Evolutionary conservation across 2,329 filamentous ascomycete species (phyloP).

Genomic region (Rachicladosporium sp.): DNA sequence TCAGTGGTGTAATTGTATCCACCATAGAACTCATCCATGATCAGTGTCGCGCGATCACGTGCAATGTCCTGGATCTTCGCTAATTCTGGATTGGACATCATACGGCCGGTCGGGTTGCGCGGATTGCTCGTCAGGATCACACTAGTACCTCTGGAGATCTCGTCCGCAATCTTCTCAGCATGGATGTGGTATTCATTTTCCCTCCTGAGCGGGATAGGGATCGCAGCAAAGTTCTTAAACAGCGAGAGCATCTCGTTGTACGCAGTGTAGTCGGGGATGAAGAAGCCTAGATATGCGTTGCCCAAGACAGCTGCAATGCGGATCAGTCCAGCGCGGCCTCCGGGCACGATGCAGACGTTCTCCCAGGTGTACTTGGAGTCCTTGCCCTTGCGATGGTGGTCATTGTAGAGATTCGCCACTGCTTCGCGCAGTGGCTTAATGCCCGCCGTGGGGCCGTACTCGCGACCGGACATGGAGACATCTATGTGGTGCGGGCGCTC

Average conservation of each 20-base stretch:
- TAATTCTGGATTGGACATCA: slow-evolving; percentile 73
- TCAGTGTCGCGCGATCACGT: slow-evolving; percentile 76
- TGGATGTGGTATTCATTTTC: slow-evolving; percentile 89
- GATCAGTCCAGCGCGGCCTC: slow-evolving; percentile 83
- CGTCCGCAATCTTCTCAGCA: slow-evolving; percentile 77
- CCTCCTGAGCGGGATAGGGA: slow-evolving; percentile 72
- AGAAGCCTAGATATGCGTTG: slow-evolving; percentile 75
- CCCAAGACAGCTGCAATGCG: slow-evolving; percentile 88
- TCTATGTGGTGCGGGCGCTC: slow-evolving; percentile 67
- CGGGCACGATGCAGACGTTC: slow-evolving; percentile 92
- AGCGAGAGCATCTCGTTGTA: slow-evolving; percentile 96
- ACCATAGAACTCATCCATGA: slow-evolving; percentile 89
- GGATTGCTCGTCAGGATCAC: slow-evolving; percentile 94
- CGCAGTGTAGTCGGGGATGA: slow-evolving; percentile 67
- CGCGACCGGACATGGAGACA: slow-evolving; percentile 63
- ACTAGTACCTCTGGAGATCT: slow-evolving; percentile 30
- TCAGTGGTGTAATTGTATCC: slow-evolving; percentile 92
- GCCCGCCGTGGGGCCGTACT: slow-evolving; percentile 86
- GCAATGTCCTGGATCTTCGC: slow-evolving; percentile 88
- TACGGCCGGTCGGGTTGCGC: slow-evolving; percentile 82
- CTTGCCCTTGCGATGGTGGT: slow-evolving; percentile 78
- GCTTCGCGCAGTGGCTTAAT: slow-evolving; percentile 84
- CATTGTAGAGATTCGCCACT: slow-evolving; percentile 85
- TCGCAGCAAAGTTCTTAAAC: slow-evolving; percentile 86
- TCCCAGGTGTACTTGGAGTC: slow-evolving; percentile 89